Base-by-base conservation (phyloP, 192 early-diverging fungal species). In the Umbelopsis vinacea region DNA sequence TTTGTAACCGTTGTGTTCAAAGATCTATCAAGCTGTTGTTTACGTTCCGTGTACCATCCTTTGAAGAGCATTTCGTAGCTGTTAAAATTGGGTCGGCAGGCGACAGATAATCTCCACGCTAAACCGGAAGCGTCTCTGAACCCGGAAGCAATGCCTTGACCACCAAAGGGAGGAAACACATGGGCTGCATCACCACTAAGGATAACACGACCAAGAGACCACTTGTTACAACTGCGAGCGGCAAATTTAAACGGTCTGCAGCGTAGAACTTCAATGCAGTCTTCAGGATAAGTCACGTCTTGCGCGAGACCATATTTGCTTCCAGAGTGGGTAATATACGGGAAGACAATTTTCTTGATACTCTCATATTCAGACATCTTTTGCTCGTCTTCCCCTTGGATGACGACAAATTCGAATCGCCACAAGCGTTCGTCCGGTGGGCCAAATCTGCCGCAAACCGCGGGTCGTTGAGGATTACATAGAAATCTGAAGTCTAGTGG, bases 81-180 rank as follows among this genome's bases (percentile, higher is more conserved):
- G 21, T 68, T 21, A 45, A 68, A 68, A 33, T 68, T 47, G 7
- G 67, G 21, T 68, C 67, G 37, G 8, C 43, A 68, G 14, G 67
- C 67, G 7, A 68, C 21, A 4, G 67, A 19, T 15, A 68, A 29
- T 48, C 67, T 23, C 67, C 67, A 68, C 0, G 67, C 67, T 19
- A 68, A 47, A 22, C 37, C 38, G 19, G 67, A 68, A 17, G 67
- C 67, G 22, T 68, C 67, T 19, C 67, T 35, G 23, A 68, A 68
- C 10, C 67, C 67, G 8, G 67, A 68, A 0, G 67, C 67, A 24
- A 68, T 68, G 14, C 67, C 67, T 37, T 68, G 67, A 15, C 67
- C 67, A 48, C 67, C 67, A 48, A 68, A 68, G 14, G 67, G 67
- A 17, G 67, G 67, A 17, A 68, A 68, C 22, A 68, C 67, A 46